These are phyloP conservation scores for Trichoderma sp. DNA, from an alignment of 2,329 filamentous ascomycete genomes.

Conservation along the genomic window DNA sequence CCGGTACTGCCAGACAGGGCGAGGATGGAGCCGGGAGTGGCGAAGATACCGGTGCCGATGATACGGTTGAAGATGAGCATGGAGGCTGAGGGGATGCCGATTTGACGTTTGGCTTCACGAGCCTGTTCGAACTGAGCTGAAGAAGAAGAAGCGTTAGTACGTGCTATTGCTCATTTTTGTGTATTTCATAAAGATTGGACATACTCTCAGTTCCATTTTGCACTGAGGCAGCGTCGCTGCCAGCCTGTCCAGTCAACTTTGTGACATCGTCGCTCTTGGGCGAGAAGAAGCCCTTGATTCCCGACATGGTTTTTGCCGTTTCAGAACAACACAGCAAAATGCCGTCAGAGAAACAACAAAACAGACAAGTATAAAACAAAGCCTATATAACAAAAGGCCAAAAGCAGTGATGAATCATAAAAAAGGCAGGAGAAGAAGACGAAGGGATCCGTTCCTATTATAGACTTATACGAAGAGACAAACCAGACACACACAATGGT, in stretches of 20 bases:
- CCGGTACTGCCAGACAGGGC: constrained; percentile 61
- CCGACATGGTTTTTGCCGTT: neutral
- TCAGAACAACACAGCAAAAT: neutral
- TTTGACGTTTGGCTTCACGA: constrained; percentile 54
- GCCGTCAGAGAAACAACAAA: neutral
- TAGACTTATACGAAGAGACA: neutral
- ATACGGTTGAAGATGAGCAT: constrained; percentile 67
- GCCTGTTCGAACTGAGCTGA: constrained; percentile 40
- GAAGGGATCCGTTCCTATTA: neutral
- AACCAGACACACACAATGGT: neutral
- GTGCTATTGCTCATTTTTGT: neutral
- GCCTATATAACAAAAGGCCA: neutral
- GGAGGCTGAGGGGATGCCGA: constrained; percentile 55
- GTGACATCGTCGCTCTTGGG: constrained; percentile 7
- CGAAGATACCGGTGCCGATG: constrained; percentile 68
- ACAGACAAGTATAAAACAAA: neutral
- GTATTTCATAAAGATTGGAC: neutral
- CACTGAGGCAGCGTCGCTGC: constrained; percentile 12
- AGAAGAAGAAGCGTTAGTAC: neutral
- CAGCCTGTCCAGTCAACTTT: neutral
- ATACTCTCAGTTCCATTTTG: constrained; percentile 14
- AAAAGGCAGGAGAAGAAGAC: neutral
- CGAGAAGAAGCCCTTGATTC: neutral
- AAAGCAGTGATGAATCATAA: neutral
- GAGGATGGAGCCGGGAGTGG: constrained; percentile 61